These are phyloP conservation scores for Aspergillus glaucus DNA, from an alignment of 2,329 filamentous ascomycete species.

Conservation along the genomic window DNA sequence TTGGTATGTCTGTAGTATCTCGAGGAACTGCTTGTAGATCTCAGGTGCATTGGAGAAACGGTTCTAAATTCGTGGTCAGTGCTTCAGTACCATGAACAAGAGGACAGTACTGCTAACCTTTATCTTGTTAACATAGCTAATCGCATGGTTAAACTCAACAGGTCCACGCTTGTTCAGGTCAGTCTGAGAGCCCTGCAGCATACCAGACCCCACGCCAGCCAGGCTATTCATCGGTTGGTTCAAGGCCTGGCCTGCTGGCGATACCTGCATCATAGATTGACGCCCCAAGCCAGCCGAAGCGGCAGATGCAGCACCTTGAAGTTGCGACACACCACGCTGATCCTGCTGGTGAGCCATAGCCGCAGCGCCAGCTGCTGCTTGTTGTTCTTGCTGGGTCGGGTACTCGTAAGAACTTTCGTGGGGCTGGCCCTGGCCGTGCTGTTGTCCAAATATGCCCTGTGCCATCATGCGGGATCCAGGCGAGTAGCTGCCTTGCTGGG, in stretches of 20 bases:
- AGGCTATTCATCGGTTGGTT: slow-evolving; percentile 52
- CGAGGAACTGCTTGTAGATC: slow-evolving; percentile 98
- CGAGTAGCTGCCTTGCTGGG: slow-evolving; percentile 34
- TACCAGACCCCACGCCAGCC: slow-evolving; percentile 57
- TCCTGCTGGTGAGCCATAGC: slow-evolving; percentile 55
- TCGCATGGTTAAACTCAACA: slow-evolving; percentile 98
- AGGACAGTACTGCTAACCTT: slow-evolving; percentile 58
- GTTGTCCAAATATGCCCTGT: slow-evolving; percentile 30
- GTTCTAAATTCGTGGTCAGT: slow-evolving; percentile 54
- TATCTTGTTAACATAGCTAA: slow-evolving; percentile 99
- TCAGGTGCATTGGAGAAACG: slow-evolving; percentile 94
- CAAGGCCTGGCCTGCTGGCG: slow-evolving; percentile 37
- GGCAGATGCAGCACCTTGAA: slow-evolving; percentile 60
- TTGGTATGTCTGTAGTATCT: slow-evolving; percentile 97
- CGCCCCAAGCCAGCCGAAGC: slow-evolving; percentile 46
- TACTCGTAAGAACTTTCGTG: slow-evolving; percentile 41
- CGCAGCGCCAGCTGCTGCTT: slow-evolving; percentile 41
- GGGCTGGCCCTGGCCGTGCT: slow-evolving; percentile 29
- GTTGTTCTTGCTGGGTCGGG: slow-evolving; percentile 39
- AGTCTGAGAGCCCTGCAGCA: slow-evolving; percentile 47
- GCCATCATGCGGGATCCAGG: slow-evolving; percentile 34
- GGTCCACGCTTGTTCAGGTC: slow-evolving; percentile 78
- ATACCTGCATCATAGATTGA: slow-evolving; percentile 44
- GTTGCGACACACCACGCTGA: slow-evolving; percentile 59
- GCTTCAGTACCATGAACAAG: neutral